Evolutionary conservation across 2,329 filamentous ascomycete species (phyloP), one percentile per base, ranked within the genome.

Genomic region (Orbilia oligospora): DNA sequence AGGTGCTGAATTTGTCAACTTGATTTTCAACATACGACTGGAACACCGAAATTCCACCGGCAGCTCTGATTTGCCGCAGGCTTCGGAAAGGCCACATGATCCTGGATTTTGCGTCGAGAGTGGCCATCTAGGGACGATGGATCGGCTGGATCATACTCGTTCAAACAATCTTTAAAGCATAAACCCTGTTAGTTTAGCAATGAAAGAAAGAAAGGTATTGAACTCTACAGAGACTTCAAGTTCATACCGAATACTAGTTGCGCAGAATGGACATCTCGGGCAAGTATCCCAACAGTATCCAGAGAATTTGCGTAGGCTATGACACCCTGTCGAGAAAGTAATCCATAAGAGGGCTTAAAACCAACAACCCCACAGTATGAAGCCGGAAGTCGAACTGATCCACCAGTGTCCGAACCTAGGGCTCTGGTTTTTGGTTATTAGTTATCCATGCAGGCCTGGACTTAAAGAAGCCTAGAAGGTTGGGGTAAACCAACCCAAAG

Each of bases 301-400:
- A 97, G 86, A 1, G 93, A 97, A 84, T 97, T 97, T 8, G 94
- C 94, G 83, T 97, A 97, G 14, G 93, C 91, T 63, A 97, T 89
- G 1, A 97, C 92, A 0, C 94, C 94, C 87, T 91, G 93, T 76
- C 94, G 88, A 53, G 93, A 97, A 33, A 97, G 84, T 85, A 95
- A 88, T 16, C 94, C 94, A 83, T 97, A 97, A 30, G 92, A 96
- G 0, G 94, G 94, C 84, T 97, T 97, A 85, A 94, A 97, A 0
- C 94, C 94, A 16, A 95, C 88, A 0, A 91, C 88, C 2, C 92
- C 92, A 8, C 91, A 94, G 83, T 97, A 97, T 0, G 94, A 93
- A 14, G 94, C 94, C 0, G 94, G 94, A 61, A 97, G 87, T 75
- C 94, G 88, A 61, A 97, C 91, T 0, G 93, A 97, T 14, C 94